These are phyloP conservation scores for Salvia rosmarinus DNA, from an alignment of 257 asterid genomes.

Conservation along the genomic window DNA sequence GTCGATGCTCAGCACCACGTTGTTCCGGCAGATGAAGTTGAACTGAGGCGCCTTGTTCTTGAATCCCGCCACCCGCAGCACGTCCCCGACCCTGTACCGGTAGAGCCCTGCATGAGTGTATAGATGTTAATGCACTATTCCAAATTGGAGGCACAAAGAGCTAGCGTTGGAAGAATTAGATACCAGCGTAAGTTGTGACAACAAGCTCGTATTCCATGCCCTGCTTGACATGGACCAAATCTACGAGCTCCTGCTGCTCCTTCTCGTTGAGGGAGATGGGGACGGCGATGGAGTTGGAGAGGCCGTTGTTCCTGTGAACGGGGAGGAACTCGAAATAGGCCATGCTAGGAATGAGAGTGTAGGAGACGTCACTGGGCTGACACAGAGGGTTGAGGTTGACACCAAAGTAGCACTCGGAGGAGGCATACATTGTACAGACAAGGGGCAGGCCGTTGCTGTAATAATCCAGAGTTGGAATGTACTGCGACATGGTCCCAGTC, in stretches of 20 bases:
- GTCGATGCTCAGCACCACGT: constrained; percentile 85
- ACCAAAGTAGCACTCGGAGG: constrained; percentile 92
- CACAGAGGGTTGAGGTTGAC: constrained; percentile 85
- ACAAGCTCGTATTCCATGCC: constrained; percentile 91
- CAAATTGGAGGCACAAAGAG: too few relatives aligned
- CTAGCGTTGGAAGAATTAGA: too few relatives aligned
- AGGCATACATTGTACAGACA: constrained; percentile 93
- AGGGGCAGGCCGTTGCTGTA: constrained; percentile 85
- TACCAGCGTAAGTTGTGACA: constrained; percentile 94
- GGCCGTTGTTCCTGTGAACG: constrained; percentile 49
- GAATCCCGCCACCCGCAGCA: constrained; percentile 88
- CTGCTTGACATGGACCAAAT: constrained; percentile 69
- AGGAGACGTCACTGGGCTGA: constrained; percentile 74
- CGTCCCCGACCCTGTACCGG: constrained; percentile 87
- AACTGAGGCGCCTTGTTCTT: constrained; percentile 92
- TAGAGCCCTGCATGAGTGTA: constrained; percentile 58
- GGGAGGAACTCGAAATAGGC: constrained; percentile 89
- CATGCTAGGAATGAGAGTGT: constrained; percentile 85
- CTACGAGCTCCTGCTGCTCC: constrained; percentile 69
- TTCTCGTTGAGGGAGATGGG: constrained; percentile 62
- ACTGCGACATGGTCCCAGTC: constrained; percentile 95
- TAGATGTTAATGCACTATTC: too few relatives aligned
- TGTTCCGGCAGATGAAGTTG: constrained; percentile 86
- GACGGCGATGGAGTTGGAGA: constrained; percentile 37
- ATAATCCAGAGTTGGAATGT: constrained; percentile 80